Percentiles rank a stretch among this genome's conserved stretches.
phyloP scores from a whole-genome alignment of 116 monocot species.

The Trichopus zeylanicus region DNA sequence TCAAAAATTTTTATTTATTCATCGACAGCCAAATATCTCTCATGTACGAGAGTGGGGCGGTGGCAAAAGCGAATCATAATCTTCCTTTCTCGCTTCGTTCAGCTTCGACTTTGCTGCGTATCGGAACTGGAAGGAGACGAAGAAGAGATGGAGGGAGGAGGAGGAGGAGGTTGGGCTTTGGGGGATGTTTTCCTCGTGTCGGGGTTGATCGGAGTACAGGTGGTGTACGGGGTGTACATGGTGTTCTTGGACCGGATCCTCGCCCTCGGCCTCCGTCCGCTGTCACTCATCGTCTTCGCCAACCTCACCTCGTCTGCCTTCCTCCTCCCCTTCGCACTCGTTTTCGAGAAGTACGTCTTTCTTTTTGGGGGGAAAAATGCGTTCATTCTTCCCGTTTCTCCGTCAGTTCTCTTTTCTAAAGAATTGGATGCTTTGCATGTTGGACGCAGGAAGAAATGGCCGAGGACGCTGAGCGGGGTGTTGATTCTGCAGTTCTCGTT shows the following conservation, averaged over 20 bases:
- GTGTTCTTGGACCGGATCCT: conserved; percentile 7
- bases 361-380: neutral
- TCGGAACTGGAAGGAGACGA: too few species aligned
- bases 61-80: too few species aligned
- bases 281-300: conserved; percentile 5
- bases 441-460: conserved; percentile 49
- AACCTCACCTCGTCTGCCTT: conserved; percentile 1
- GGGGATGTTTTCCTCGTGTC: neutral
- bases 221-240: neutral
- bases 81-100: too few species aligned
- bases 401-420: neutral
- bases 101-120: too few species aligned
- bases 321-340: conserved; percentile 13
- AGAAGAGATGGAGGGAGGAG: too few species aligned
- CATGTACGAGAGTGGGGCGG: too few species aligned
- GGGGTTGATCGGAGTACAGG: conserved; percentile 4
- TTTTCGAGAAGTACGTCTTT: conserved; percentile 29
- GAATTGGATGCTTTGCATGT: neutral
- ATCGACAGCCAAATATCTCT: too few species aligned
- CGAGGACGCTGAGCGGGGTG: conserved; percentile 19
- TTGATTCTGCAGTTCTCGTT: conserved; percentile 30
- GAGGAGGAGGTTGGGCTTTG: too few species aligned
- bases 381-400: neutral
- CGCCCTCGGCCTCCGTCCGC: conserved; percentile 7
- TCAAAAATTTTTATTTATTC: too few species aligned